These are phyloP conservation scores for Ustilago lituana DNA, from an alignment of 1,284 basidiomycete species.

Conservation along the genomic window DNA sequence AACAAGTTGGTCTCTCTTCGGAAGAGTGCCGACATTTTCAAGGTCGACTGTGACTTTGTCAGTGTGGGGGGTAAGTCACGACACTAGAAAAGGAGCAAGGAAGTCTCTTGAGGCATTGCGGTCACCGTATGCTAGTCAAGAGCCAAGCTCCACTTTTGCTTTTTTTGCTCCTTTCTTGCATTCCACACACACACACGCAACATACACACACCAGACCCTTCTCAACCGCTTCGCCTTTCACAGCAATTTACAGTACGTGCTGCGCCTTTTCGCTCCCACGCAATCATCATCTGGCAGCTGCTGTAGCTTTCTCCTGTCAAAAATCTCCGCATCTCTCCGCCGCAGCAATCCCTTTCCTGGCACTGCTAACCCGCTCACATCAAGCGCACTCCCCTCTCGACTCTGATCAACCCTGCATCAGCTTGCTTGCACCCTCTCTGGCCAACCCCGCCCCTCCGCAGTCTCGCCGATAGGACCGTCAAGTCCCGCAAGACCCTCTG, in stretches of 20 bases:
- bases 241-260: too few species aligned
- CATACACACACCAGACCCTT: slow-evolving; percentile 9
- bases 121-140: too few species aligned
- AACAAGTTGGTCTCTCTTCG: too few species aligned
- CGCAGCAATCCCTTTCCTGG: slow-evolving; percentile 6
- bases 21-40: too few species aligned
- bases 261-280: background rate
- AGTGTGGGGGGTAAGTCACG: too few species aligned
- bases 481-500: background rate
- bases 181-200: slow-evolving; percentile 22
- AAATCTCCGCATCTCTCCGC: slow-evolving; percentile 11
- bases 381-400: background rate
- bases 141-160: slow-evolving; percentile 15
- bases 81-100: too few species aligned
- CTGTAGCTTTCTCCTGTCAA: background rate
- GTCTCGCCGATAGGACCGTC: background rate
- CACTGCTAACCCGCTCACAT: background rate
- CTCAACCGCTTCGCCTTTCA: too few species aligned
- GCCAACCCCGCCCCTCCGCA: background rate
- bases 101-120: too few species aligned
- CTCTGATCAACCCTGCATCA: too few species aligned
- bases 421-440: too few species aligned
- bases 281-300: background rate
- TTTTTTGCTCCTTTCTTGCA: slow-evolving; percentile 17
- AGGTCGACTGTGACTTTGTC: background rate